Evolutionary conservation across 768 basidiomycete genomes (phyloP).

Genomic region (Tulasnella sp.): DNA sequence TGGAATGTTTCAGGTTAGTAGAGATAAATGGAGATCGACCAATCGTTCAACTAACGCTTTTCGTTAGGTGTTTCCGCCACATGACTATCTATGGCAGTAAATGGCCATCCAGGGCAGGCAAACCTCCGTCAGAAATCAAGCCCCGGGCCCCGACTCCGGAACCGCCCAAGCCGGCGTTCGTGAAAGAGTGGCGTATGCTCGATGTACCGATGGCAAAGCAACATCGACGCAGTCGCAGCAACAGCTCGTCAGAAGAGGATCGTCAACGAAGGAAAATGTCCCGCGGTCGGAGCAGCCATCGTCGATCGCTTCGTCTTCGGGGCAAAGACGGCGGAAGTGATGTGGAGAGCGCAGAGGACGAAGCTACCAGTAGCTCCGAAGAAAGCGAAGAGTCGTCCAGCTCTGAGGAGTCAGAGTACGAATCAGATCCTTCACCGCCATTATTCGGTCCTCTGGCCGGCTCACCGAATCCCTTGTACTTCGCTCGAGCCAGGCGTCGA

Average conservation of each 20-base stretch:
- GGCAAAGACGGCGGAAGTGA: neutral
- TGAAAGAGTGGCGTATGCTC: slow-evolving; percentile 3
- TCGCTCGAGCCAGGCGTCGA: slow-evolving; percentile 2
- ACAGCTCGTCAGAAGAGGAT: neutral
- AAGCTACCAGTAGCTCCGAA: neutral
- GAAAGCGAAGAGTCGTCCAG: neutral
- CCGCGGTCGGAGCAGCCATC: neutral
- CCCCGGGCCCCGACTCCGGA: neutral
- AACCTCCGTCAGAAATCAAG: neutral
- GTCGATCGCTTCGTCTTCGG: neutral
- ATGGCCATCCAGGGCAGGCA: slow-evolving; percentile 4
- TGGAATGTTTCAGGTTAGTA: slow-evolving; percentile 10
- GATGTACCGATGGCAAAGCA: neutral
- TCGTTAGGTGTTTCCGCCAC: neutral
- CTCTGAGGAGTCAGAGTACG: slow-evolving; percentile 2
- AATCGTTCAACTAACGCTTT: neutral
- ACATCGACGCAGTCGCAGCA: neutral
- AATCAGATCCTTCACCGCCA: neutral
- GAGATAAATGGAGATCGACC: neutral
- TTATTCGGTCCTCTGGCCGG: neutral
- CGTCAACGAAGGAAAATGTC: neutral
- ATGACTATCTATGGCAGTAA: slow-evolving; percentile 2
- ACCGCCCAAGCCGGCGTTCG: neutral
- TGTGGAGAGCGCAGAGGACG: neutral
- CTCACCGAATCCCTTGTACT: neutral